A percentile compares a stretch with the other conserved stretches of the same genome.
Conservation (phyloP, 2,329 filamentous ascomycete species). For the Fusarium succisae region DNA sequence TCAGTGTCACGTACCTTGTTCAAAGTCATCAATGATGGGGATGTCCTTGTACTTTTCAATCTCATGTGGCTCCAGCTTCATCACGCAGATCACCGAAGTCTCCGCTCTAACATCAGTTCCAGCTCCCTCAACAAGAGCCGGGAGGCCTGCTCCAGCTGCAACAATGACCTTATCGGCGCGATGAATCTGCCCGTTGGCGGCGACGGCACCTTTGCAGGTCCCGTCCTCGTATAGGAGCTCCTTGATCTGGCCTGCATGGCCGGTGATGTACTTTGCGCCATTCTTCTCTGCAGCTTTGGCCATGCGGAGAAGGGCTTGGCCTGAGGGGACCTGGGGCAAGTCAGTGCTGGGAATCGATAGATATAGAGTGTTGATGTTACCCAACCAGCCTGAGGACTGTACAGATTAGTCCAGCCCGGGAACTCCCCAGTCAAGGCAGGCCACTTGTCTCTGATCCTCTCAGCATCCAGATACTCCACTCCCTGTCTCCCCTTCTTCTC, state of each 20-base stretch:
- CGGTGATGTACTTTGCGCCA: slow-evolving; percentile 45
- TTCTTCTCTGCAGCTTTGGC: slow-evolving; percentile 39
- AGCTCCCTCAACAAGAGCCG: slow-evolving; percentile 66
- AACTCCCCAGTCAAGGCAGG: slow-evolving; percentile 42
- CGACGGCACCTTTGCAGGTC: slow-evolving; percentile 56
- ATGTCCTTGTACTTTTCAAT: slow-evolving; percentile 59
- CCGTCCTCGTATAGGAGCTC: slow-evolving; percentile 40
- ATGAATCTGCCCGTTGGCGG: slow-evolving; percentile 58
- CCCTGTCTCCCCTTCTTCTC: slow-evolving; percentile 35
- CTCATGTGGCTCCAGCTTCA: slow-evolving; percentile 67
- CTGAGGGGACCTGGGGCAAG: slow-evolving; percentile 27
- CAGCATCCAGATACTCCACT: slow-evolving; percentile 40
- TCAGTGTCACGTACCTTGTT: slow-evolving; percentile 19
- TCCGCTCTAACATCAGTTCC: slow-evolving; percentile 69
- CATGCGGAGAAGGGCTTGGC: slow-evolving; percentile 46
- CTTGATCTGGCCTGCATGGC: slow-evolving; percentile 37
- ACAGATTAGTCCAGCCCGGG: slow-evolving; percentile 43
- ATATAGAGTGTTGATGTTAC: slow-evolving; percentile 15
- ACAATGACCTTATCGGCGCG: slow-evolving; percentile 69
- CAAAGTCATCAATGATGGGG: slow-evolving; percentile 47
- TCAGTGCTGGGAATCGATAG: not conserved
- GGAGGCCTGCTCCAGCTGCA: slow-evolving; percentile 73
- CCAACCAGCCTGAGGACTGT: slow-evolving; percentile 45
- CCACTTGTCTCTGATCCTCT: slow-evolving; percentile 43
- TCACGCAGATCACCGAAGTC: slow-evolving; percentile 71